Base-by-base conservation (phyloP, 1,139 yeast genomes). In the Saccharomyces uvarum region DNA sequence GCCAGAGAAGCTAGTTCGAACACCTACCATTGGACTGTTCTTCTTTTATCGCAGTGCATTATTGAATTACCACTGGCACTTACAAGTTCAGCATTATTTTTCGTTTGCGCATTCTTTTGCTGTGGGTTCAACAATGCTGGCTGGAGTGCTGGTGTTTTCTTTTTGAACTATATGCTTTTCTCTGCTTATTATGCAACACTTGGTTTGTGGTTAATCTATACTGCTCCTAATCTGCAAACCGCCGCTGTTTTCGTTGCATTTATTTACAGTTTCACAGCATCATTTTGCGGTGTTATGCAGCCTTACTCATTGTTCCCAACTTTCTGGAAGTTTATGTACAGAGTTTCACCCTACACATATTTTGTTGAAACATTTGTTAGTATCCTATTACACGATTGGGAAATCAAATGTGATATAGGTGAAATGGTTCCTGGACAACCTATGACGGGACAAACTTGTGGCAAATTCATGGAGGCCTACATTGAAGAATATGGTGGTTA, bases 281-380 rank as follows among this genome's bases (percentile, higher is more conserved):
- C 77, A 9, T 81, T 81, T 71, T 77, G 82, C 61, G 86, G 86
- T 65, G 81, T 82, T 55, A 76, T 81, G 62, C 84, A 80, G 63
- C 83, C 84, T 21, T 72, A 71, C 46, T 54, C 61, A n/a, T 70
- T 76, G 53, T 75, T 81, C 75, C 84, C 84, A 28, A 79, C 81
- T 7, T 84, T 84, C 72, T 85, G 83, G 82, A 63, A 59, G 57
- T 87, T 85, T 74, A 82, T 85, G 86, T 80, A 82, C 70, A 78
- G 83, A 63, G 78, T 78, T 8, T 80, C 86, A 9, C 91, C 91
- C 24, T 80, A 80, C 71, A 83, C 88, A 1, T 86, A 84, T 63
- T 76, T 82, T 61, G 77, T 85, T 51, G 81, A 81, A 49, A 82
- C 83, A 32, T 74, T 84, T 66, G 75, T 82, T 27, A 68, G 80